Evolutionary conservation across 768 basidiomycete species (phyloP), one percentile per base, ranked within the genome.

Genomic region (Mycena capillaripes): DNA sequence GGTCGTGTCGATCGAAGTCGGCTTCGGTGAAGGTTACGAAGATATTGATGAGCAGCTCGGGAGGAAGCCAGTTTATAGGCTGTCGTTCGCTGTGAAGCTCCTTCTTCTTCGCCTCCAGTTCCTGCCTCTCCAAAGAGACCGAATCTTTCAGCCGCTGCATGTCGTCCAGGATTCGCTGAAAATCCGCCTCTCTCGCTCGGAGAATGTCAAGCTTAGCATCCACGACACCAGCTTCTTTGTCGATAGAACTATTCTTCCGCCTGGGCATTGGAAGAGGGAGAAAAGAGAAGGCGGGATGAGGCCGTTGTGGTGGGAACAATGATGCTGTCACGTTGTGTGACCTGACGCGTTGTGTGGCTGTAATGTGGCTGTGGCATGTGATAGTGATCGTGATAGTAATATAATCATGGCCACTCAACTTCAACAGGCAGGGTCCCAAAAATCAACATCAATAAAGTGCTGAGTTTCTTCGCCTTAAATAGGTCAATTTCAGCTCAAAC

Each of bases 31-130:
- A 67, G n/a, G 73, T 66, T 21, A 77, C 30, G 70, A 89, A 90
- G 61, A 89, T 82, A 9, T 84, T 81, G 44, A 81, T 73, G 48
- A 90, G 83, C 23, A 89, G 77, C 72, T 90, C 89, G 42, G 82
- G 69, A 17, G 89, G 89, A 55, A 89, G 83, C 84, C 86, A 87
- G 71, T 88, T 85, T 66, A 89, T 82, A 19, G 89, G 88, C 29
- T 84, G 80, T 55, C 80, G 84, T 75, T 84, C 81, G 17, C 79
- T 81, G 53, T 86, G 78, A n/a, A 89, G 79, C 2, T 76, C 78
- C 25, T 67, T 69, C 30, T 46, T 27, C 79, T 79, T 81, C 40
- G 74, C 72, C 56, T 79, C 79, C 34, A 86, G 73, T 0, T 69
- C 75, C 67, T 75, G 72, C 61, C 77, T 83, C 76, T 89, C 84